Base-by-base conservation (phyloP, 257 asterid genomes). In the Rhazya stricta region DNA sequence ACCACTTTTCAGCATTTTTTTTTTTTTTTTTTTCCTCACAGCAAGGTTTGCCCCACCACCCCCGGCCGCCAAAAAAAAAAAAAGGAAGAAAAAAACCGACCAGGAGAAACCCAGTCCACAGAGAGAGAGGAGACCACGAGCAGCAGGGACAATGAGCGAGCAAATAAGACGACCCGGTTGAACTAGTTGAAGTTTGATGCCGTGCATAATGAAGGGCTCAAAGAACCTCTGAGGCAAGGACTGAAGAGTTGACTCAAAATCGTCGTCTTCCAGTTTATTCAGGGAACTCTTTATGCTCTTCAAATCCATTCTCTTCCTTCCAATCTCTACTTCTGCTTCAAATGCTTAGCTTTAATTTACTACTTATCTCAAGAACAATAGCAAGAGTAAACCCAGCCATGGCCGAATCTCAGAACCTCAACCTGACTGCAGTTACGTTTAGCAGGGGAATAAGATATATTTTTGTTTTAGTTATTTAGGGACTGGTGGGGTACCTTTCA, bases 91-190 rank as follows among this genome's bases (percentile, higher is more conserved):
- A 11, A 54, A n/a, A n/a, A n/a, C n/a, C n/a, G n/a, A n/a, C n/a
- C n/a, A n/a, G n/a, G n/a, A n/a, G n/a, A n/a, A n/a, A n/a, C n/a
- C n/a, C n/a, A n/a, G n/a, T n/a, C n/a, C n/a, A n/a, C n/a, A n/a
- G n/a, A 25, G 62, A 53, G 3, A 82, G n/a, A 62, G 54, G 37
- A 88, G 32, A 91, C 97, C 91, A 88, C 88, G 29, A 92, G 89
- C 96, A 75, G 87, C 84, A 9, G 97, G 90, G 21, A 92, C 96
- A 39, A 80, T 71, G 83, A 90, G 77, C 74, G 98, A 91, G 86
- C 90, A 92, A 2, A 87, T 72, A 60, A 88, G 34, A 30, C 93
- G 93, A 79, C 95, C 96, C 65, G 88, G 93, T 69, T 89, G 92
- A 83, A 89, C 62, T 73, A 54, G 79, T 21, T 90, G 88, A 81